phyloP scores from a whole-genome alignment of 108 stramenopile genomes.

The Cyclotella cryptica region DNA sequence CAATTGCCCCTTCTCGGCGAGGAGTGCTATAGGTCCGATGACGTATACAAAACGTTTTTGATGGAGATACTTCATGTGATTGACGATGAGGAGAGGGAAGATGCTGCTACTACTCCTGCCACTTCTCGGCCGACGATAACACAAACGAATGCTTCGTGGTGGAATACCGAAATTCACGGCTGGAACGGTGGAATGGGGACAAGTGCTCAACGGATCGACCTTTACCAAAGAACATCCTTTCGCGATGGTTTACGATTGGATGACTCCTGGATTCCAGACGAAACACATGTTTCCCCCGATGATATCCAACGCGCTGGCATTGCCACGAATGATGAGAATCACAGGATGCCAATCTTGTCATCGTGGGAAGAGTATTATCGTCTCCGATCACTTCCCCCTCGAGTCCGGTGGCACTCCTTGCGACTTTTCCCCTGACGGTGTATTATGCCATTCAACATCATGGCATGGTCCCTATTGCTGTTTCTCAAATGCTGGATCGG shows the following conservation, averaged over 20 bases:
- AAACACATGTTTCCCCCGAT: constrained; percentile 46
- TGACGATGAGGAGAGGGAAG: neutral
- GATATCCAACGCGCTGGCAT: constrained; percentile 30
- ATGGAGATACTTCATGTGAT: constrained; percentile 42
- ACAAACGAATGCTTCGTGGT: constrained; percentile 55
- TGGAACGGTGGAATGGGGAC: constrained; percentile 76
- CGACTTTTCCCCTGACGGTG: constrained; percentile 84
- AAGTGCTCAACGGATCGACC: constrained; percentile 69
- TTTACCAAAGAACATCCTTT: constrained; percentile 59
- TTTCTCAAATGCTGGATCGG: constrained; percentile 79
- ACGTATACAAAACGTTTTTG: constrained; percentile 66
- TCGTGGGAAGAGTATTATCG: constrained; percentile 85
- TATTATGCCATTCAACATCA: constrained; percentile 75
- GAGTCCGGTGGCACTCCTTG: constrained; percentile 77
- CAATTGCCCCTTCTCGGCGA: constrained; percentile 54
- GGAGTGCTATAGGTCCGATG: constrained; percentile 63
- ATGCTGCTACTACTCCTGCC: neutral
- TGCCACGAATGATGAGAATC: constrained; percentile 56
- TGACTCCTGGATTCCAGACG: constrained; percentile 59
- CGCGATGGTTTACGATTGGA: constrained; percentile 73
- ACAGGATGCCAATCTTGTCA: constrained; percentile 54
- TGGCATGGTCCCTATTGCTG: constrained; percentile 78
- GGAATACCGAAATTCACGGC: constrained; percentile 79
- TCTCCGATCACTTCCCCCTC: constrained; percentile 64
- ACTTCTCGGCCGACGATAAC: neutral